Base-by-base conservation (phyloP, 83 land plant genomes). In the Larix sibirica region DNA sequence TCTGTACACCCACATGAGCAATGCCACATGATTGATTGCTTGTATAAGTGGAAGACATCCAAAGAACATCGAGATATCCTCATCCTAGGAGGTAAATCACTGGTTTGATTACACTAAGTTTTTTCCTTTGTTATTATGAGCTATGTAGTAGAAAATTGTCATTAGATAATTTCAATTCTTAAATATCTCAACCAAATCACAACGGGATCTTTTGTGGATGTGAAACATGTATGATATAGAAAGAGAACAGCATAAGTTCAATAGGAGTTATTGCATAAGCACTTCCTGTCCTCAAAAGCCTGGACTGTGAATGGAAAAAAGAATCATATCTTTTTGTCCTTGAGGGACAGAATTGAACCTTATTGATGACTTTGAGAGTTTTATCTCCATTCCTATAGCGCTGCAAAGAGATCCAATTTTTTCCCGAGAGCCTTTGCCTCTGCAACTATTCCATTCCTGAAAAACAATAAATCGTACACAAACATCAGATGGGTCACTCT, bases 11-110 rank as follows among this genome's bases (percentile, higher is more conserved):
- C 74, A 18, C 86, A 79, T 7, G 91, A 89, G 82, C 91, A 89
- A 64, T 23, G 26, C 3, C 56, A 26, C 81, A 84, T 89, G 91
- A 87, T 89, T 74, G 87, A 89, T 16, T 44, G 68, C 64, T 81
- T 89, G 68, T 44, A 9, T n/a, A 36, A 42, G 3, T 89, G 91
- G 91, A 89, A 89, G 73, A 58, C 54, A 8, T 24, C 82, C 31
- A 79, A 42, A 50, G 36, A 58, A 5, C 66, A 84, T 21, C 83
- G 91, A 31, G 91, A 89, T 28, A 86, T 89, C 74, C 71, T 89
- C 40, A 58, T 89, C 64, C 86, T 87, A 24, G 91, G 91, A 89
- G 91, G 91, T 89, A 86, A 66, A 54, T 50, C 24, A 54, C 61
- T 24, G 18, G 61, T 54, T 18, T 76, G 79, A 5, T 69, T 36